Evolutionary conservation across 257 asterid genomes (phyloP).

Genomic region (Ballota nigra): DNA sequence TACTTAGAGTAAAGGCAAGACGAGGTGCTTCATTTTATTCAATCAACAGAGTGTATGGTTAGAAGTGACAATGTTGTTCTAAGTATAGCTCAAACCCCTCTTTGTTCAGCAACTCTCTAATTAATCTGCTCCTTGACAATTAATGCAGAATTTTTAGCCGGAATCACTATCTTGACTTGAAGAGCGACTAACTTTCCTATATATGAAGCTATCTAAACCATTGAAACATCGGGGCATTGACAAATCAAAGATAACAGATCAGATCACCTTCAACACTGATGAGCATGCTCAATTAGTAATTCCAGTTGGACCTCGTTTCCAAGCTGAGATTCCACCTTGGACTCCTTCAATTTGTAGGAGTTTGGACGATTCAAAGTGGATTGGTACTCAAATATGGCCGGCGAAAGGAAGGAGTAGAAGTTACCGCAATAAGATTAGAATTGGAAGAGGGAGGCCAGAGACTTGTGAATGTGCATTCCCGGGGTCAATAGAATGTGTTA

Average conservation of each 20-base stretch:
- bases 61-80: no score
- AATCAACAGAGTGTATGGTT: no score
- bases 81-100: no score
- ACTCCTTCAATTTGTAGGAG: constrained; percentile 1
- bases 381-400: constrained; percentile 28
- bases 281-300: constrained; percentile 18
- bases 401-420: neutral
- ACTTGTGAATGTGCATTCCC: constrained; percentile 23
- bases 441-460: constrained; percentile 29
- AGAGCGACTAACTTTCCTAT: neutral
- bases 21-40: no score
- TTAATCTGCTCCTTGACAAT: neutral
- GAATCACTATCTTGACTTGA: neutral
- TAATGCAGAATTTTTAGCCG: neutral
- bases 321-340: constrained; percentile 28
- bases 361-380: constrained; percentile 17
- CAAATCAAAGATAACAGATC: neutral
- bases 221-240: constrained; percentile 6
- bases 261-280: constrained; percentile 25
- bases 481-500: constrained; percentile 21
- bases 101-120: constrained; percentile 11
- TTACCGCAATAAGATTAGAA: neutral
- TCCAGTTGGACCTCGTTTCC: constrained; percentile 40
- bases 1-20: no score
- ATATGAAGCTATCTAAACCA: constrained; percentile 12